phyloP scores from a whole-genome alignment of 495 filamentous ascomycete species.

The Usnea hakonensis region DNA sequence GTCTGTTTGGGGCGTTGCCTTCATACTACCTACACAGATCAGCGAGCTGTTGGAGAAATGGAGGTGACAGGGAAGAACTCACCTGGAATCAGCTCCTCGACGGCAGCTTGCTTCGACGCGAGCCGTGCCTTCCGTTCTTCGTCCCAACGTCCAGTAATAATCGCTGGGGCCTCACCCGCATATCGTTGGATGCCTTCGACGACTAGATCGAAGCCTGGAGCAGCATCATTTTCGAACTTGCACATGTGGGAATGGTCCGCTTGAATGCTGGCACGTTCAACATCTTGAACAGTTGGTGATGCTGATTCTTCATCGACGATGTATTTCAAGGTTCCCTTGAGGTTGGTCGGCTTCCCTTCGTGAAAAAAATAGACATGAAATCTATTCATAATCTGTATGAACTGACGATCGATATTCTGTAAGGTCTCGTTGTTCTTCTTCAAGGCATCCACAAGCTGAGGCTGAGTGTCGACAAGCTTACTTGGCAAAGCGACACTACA shows the following conservation, averaged over 20 bases:
- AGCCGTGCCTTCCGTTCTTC: constrained; percentile 51
- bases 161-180: constrained; percentile 48
- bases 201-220: constrained; percentile 68
- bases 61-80: not conserved
- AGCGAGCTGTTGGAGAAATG: not conserved
- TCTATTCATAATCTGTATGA: constrained; percentile 62
- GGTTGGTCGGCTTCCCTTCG: constrained; percentile 54
- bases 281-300: constrained; percentile 64
- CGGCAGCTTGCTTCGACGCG: constrained; percentile 33
- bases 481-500: constrained; percentile 61
- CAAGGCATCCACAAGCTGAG: constrained; percentile 61
- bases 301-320: constrained; percentile 74
- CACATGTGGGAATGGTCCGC: constrained; percentile 83
- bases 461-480: constrained; percentile 61
- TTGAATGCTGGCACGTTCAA: constrained; percentile 70
- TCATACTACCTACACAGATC: constrained; percentile 18
- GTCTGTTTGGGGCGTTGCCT: constrained; percentile 20
- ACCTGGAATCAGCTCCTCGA: constrained; percentile 22
- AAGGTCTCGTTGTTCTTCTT: constrained; percentile 72
- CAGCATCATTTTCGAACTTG: constrained; percentile 66
- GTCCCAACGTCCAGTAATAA: constrained; percentile 55
- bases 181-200: constrained; percentile 66
- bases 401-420: constrained; percentile 71
- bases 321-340: constrained; percentile 47
- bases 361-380: constrained; percentile 70